Evolutionary conservation across 306 rosid species (phyloP).

Genomic region (Prunus mongolica): DNA sequence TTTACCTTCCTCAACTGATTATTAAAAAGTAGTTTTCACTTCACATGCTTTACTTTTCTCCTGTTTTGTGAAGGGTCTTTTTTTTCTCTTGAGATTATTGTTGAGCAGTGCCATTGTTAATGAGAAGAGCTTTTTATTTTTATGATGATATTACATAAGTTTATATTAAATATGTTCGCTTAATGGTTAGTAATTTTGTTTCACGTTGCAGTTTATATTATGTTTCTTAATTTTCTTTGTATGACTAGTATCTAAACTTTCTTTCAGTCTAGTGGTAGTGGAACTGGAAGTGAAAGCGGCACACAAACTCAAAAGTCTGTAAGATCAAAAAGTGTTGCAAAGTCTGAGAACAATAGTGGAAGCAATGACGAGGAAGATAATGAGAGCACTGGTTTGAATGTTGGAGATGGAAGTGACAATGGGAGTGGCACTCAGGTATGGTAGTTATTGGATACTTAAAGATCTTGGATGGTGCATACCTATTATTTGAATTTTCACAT

Average conservation of each 20-base stretch:
- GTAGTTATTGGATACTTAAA: neutral
- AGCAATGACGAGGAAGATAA: constrained; percentile 69
- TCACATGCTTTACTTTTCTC: neutral
- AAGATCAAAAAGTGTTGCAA: constrained; percentile 59
- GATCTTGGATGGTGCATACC: constrained; percentile 8
- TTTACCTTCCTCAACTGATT: neutral
- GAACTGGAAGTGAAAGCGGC: constrained; percentile 91
- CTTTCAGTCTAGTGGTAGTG: constrained; percentile 88
- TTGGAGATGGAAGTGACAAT: constrained; percentile 67
- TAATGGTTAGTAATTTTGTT: neutral
- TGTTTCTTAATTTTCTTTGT: neutral
- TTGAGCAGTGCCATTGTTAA: neutral
- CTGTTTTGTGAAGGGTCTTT: neutral
- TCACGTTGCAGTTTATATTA: neutral
- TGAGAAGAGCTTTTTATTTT: neutral
- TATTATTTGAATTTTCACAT: neutral
- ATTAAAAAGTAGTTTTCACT: neutral
- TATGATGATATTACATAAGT: neutral
- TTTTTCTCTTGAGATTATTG: neutral
- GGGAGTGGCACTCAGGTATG: constrained; percentile 94
- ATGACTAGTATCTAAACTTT: constrained; percentile 7
- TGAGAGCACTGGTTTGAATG: constrained; percentile 59
- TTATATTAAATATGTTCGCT: neutral
- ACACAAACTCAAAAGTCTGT: constrained; percentile 68
- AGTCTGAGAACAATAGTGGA: constrained; percentile 54